phyloP scores from a whole-genome alignment of 257 asterid species.

The Capsicum chinense region DNA sequence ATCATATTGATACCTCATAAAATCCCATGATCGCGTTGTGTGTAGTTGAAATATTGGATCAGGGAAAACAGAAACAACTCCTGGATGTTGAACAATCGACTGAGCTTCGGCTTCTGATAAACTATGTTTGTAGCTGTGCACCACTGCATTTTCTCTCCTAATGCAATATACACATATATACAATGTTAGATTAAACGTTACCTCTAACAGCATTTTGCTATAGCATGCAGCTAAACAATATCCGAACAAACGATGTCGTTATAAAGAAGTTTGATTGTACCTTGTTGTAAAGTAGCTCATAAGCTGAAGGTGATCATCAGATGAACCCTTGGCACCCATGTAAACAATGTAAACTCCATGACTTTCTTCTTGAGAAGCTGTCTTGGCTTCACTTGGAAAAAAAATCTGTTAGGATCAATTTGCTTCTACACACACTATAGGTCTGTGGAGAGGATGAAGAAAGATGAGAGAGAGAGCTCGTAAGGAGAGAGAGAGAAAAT shows the following conservation, averaged over 20 bases:
- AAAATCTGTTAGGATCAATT: not conserved
- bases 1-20: not conserved
- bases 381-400: not conserved
- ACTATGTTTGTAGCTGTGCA: constrained; percentile 64
- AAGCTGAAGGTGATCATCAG: constrained; percentile 52
- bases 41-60: constrained; percentile 77
- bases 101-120: constrained; percentile 69
- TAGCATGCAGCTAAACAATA: not conserved
- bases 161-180: not conserved
- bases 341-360: constrained; percentile 74
- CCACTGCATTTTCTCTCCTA: constrained; percentile 61
- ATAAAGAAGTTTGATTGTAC: constrained; percentile 34
- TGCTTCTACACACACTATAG: too few species aligned
- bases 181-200: too few species aligned
- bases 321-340: constrained; percentile 64
- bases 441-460: too few species aligned
- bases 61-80: constrained; percentile 83
- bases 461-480: too few species aligned
- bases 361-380: constrained; percentile 31
- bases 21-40: constrained; percentile 35
- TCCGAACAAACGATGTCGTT: not conserved
- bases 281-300: constrained; percentile 54
- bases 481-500: too few species aligned
- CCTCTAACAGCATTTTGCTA: not conserved
- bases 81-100: constrained; percentile 54